Conservation (phyloP, 108 stramenopile genomes). For the Asterionellopsis glacialis region DNA sequence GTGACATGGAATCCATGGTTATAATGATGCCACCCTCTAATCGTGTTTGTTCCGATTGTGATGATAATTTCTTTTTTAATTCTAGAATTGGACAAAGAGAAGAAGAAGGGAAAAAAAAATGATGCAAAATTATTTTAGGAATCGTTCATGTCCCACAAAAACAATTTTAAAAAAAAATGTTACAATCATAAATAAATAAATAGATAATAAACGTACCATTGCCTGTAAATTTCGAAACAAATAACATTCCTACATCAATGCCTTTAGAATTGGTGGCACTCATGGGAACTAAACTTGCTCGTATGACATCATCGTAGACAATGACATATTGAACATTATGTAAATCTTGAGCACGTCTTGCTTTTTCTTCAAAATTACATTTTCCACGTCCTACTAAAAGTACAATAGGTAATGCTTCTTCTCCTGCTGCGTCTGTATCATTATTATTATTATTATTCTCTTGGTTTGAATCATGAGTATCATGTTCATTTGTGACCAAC, state of each 20-base stretch:
- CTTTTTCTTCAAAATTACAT: constrained; percentile 63
- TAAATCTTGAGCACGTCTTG: constrained; percentile 32
- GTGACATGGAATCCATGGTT: background rate
- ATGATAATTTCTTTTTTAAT: background rate
- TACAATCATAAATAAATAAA: too few species aligned
- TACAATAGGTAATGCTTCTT: constrained; percentile 26
- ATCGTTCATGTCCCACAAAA: constrained; percentile 7
- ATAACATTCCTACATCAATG: constrained; percentile 20
- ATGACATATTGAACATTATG: constrained; percentile 15
- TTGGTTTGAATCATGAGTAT: background rate
- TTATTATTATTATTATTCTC: background rate
- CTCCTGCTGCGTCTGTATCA: background rate
- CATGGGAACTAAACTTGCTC: constrained; percentile 24
- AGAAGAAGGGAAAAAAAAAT: background rate
- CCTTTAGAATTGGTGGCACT: constrained; percentile 10
- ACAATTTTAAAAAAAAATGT: constrained; percentile 6
- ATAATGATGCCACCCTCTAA: constrained; percentile 5
- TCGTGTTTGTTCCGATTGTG: background rate
- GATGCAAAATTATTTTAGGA: background rate
- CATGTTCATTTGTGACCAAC: background rate
- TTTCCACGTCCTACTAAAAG: constrained; percentile 48
- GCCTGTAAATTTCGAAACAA: constrained; percentile 25
- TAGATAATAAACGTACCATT: constrained; percentile 25
- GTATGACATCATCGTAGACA: constrained; percentile 22
- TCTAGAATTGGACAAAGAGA: background rate